phyloP scores from a whole-genome alignment of 2,329 filamentous ascomycete genomes.

The Scleromitrula shiraiana region DNA sequence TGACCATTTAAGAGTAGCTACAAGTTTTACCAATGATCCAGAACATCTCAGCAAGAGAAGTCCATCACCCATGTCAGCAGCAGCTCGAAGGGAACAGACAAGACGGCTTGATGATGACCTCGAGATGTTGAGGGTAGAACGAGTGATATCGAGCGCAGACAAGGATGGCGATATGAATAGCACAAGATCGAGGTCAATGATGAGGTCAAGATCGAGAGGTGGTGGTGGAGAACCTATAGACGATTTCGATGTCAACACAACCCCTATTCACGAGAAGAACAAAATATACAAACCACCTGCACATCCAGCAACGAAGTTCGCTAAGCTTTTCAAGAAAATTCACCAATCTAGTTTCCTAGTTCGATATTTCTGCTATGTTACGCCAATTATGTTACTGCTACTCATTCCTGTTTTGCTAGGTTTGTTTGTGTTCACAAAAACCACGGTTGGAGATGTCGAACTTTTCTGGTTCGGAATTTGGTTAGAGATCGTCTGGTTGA shows the following conservation, averaged over 20 bases:
- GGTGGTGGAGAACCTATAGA: slow-evolving; percentile 48
- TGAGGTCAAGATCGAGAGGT: slow-evolving; percentile 38
- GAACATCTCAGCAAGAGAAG: slow-evolving; percentile 19
- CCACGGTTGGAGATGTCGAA: slow-evolving; percentile 64
- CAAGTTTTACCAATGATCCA: slow-evolving; percentile 32
- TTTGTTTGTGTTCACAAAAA: slow-evolving; percentile 46
- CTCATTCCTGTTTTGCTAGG: slow-evolving; percentile 62
- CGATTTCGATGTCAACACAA: slow-evolving; percentile 45
- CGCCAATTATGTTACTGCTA: slow-evolving; percentile 54
- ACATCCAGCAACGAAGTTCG: slow-evolving; percentile 52
- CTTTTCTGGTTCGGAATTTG: slow-evolving; percentile 92
- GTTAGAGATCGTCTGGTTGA: slow-evolving; percentile 89
- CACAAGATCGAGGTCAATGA: slow-evolving; percentile 32
- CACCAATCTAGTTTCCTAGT: slow-evolving; percentile 59
- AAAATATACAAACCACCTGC: slow-evolving; percentile 57
- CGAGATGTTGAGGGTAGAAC: slow-evolving; percentile 55
- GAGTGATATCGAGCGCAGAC: slow-evolving; percentile 36
- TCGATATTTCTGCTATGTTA: slow-evolving; percentile 65
- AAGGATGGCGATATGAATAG: slow-evolving; percentile 24
- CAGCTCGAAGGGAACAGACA: slow-evolving; percentile 50
- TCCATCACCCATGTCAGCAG: slow-evolving; percentile 38
- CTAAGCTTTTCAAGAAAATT: slow-evolving; percentile 55
- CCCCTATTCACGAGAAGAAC: slow-evolving; percentile 59
- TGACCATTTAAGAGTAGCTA: slow-evolving; percentile 42
- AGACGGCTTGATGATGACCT: slow-evolving; percentile 58